These are phyloP conservation scores for Macrophomina phaseolina DNA, from an alignment of 2,329 filamentous ascomycete species.

Conservation along the genomic window DNA sequence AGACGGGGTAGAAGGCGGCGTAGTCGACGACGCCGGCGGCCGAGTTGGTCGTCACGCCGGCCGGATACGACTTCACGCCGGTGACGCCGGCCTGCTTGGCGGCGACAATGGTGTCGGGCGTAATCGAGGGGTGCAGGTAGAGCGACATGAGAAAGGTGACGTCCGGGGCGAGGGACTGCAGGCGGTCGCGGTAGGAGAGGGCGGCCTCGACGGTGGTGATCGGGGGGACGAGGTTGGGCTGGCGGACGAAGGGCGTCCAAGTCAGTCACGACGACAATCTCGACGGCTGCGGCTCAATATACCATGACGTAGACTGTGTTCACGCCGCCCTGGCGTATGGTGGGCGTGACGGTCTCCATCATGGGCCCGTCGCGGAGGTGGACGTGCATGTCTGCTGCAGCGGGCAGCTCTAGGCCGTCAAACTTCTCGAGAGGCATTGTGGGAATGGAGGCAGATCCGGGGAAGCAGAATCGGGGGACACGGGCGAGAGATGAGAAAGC, in stretches of 20 bases:
- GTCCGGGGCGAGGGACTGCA: constrained; percentile 53
- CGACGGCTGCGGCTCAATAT: constrained; percentile 9
- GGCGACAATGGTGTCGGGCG: constrained; percentile 65
- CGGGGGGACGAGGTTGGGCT: constrained; percentile 59
- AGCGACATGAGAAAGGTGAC: constrained; percentile 59
- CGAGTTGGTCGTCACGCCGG: constrained; percentile 58
- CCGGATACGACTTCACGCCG: constrained; percentile 73
- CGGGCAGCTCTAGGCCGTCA: constrained; percentile 52
- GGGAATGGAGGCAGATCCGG: too few relatives aligned
- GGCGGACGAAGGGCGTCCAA: too few relatives aligned
- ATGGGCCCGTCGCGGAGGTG: constrained; percentile 60
- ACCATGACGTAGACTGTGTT: constrained; percentile 62
- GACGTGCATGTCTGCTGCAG: constrained; percentile 58
- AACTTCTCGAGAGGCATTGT: constrained; percentile 48
- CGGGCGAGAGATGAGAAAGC: too few relatives aligned
- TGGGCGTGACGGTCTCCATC: constrained; percentile 57
- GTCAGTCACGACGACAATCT: too few relatives aligned
- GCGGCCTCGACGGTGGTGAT: constrained; percentile 56
- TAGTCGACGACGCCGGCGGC: constrained; percentile 72
- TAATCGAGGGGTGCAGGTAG: constrained; percentile 57
- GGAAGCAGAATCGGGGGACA: not conserved
- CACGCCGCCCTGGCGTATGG: constrained; percentile 57
- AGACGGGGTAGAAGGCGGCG: constrained; percentile 76
- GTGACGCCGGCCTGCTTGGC: constrained; percentile 74
- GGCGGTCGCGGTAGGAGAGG: constrained; percentile 51